Conservation (phyloP, 2,329 filamentous ascomycete species). For the Aspergillus candidus region DNA sequence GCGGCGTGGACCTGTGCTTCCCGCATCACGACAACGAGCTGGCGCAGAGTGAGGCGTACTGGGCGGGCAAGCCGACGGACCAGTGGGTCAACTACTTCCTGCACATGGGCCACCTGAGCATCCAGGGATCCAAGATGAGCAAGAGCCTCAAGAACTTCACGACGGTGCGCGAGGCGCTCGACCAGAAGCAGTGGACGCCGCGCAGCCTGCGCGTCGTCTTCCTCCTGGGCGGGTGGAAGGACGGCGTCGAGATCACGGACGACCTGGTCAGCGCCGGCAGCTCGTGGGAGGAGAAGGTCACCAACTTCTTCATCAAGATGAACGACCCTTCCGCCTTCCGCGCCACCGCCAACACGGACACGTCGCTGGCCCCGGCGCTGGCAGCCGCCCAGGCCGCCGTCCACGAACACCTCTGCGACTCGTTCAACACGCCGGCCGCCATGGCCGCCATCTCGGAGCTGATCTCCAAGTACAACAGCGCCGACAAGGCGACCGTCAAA, state of each 20-base stretch:
- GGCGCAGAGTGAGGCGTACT: conserved; percentile 86
- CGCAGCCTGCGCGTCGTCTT: conserved; percentile 80
- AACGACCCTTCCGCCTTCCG: conserved; percentile 40
- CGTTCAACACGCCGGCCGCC: conserved; percentile 76
- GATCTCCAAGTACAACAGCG: conserved; percentile 68
- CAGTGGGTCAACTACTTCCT: conserved; percentile 96
- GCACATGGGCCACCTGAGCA: conserved; percentile 89
- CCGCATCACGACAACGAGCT: conserved; percentile 92
- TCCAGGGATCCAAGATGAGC: conserved; percentile 90
- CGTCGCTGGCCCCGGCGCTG: conserved; percentile 7
- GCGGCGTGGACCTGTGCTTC: conserved; percentile 84
- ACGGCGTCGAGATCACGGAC: conserved; percentile 83
- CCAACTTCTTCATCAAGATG: conserved; percentile 61
- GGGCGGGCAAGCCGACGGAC: conserved; percentile 42
- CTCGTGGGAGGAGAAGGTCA: conserved; percentile 73
- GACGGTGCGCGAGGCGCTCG: conserved; percentile 78
- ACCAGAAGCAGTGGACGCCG: conserved; percentile 64
- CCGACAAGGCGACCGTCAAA: conserved; percentile 42
- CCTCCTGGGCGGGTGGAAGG: conserved; percentile 80
- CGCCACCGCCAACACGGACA: conserved; percentile 7
- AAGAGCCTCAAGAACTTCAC: conserved; percentile 95
- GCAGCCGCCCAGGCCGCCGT: conserved; percentile 35
- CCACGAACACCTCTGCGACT: conserved; percentile 67
- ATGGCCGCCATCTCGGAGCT: conserved; percentile 74
- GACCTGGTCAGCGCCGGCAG: conserved; percentile 70